Evolutionary conservation across 2,329 filamentous ascomycete species (phyloP), one percentile per base, ranked within the genome.

Genomic region (Didymella lethalis): DNA sequence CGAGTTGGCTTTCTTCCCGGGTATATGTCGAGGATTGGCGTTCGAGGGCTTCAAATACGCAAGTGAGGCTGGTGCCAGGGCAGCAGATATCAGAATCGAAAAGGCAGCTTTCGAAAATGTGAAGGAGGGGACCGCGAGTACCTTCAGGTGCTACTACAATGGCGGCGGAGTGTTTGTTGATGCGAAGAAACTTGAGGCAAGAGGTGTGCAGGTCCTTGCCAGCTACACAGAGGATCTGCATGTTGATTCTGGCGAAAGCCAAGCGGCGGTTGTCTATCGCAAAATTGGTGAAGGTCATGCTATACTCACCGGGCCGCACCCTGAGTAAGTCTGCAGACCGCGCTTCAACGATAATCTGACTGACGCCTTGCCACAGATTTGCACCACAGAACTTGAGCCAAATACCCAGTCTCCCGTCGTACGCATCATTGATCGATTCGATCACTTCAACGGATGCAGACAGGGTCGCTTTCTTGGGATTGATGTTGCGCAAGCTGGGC

Each of bases 141-240:
- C 82, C 1, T 91, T 96, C 59, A 82, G 84, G 52, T 89, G 87
- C 14, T 99, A 99, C 74, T 97, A 94, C 76, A 99, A 99, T 68
- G 95, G 95, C 0, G 95, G 95, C 0, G 93, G 95, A 3, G 88
- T 96, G 1, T 99, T 98, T 79, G 91, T 97, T 1, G 89, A 95
- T 77, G 89, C 90, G 1, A 83, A 84, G 3, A 85, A 84, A 44
- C 82, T 86, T 55, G 79, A 82, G 54, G 83, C 85, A 29, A 79
- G 83, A 63, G 90, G 89, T 1, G 86, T 97, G 0, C 87, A 97
- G 76, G 84, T 97, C 7, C 80, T 99, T 25, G 95, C 94, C 1
- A 90, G 84, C 58, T 99, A 95, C 73, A 84, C 84, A 0, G 89
- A 92, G 34, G 81, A 89, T 14, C 76, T 96, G 12, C 86, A 90